A percentile compares a stretch with the other conserved stretches of the same genome.
Evolutionary conservation across 148 eudicot species (phyloP).

Genomic region (Nyssa sinensis): DNA sequence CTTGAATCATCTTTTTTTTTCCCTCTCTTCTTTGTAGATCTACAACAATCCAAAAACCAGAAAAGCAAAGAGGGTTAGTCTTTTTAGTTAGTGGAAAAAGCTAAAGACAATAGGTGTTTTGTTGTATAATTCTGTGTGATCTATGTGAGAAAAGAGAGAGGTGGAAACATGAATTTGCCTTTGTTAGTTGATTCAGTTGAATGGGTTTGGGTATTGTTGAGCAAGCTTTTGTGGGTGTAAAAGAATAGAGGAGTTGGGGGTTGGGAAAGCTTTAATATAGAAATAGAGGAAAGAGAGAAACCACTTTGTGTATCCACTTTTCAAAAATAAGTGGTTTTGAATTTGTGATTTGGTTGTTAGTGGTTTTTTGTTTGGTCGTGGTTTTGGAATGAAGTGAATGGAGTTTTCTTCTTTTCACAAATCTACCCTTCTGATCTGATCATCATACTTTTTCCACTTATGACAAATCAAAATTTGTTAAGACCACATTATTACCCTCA

Average conservation of each 20-base stretch:
- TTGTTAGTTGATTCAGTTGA: conserved; percentile 5
- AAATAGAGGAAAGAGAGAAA: conserved; percentile 6
- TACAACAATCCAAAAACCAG: conserved; percentile 15
- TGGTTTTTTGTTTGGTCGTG: no score
- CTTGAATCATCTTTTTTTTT: conserved; percentile 55
- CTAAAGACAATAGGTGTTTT: conserved; percentile 12
- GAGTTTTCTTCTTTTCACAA: background rate
- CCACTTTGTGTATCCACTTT: background rate
- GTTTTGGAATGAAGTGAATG: background rate
- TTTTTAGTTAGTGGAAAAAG: conserved; percentile 9
- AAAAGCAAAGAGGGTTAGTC: conserved; percentile 11
- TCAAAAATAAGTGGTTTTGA: background rate
- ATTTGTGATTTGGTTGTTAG: conserved; percentile 7
- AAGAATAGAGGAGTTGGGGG: conserved; percentile 16
- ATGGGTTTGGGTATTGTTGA: conserved; percentile 12
- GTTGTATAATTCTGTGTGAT: background rate
- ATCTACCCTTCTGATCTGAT: background rate
- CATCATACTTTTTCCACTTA: background rate
- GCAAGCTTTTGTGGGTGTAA: conserved; percentile 22
- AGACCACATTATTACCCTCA: background rate
- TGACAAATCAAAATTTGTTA: background rate
- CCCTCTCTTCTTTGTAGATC: conserved; percentile 24
- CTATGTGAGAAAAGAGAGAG: background rate
- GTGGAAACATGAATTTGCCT: conserved; percentile 17
- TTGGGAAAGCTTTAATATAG: conserved; percentile 21